These are phyloP conservation scores for Cytospora piceae DNA, from an alignment of 2,329 filamentous ascomycete genomes.

Conservation along the genomic window DNA sequence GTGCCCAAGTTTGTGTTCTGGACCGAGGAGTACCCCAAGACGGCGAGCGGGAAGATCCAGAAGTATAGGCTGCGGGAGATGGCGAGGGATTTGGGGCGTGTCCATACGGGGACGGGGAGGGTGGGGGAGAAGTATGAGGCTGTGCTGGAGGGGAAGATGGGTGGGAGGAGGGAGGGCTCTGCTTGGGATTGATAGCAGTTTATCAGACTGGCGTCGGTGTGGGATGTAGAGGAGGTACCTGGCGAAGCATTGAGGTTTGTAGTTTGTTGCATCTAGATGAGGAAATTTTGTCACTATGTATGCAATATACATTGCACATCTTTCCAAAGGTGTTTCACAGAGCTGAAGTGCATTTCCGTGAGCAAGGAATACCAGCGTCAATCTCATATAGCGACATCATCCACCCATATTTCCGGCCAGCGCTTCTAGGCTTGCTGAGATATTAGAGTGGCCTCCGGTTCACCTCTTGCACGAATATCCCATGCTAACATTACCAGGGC, in stretches of 20 bases:
- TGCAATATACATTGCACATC: no score
- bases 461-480: no score
- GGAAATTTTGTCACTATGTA: no score
- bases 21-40: conserved; percentile 85
- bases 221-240: no score
- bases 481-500: not conserved
- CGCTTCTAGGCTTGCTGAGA: not conserved
- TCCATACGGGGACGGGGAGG: conserved; percentile 7
- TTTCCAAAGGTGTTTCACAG: no score
- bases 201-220: no score
- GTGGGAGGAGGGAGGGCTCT: not conserved
- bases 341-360: no score
- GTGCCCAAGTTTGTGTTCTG: conserved; percentile 92
- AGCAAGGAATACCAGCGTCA: no score
- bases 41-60: conserved; percentile 94
- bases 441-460: not conserved
- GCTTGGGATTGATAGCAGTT: conserved; percentile 8
- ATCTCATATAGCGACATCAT: not conserved
- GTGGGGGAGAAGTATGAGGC: conserved; percentile 22
- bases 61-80: conserved; percentile 83
- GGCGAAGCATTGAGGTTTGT: no score
- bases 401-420: not conserved
- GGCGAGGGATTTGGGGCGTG: conserved; percentile 48
- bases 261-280: no score
- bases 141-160: conserved; percentile 16